Evolutionary conservation across 495 filamentous ascomycete genomes (phyloP).

Genomic region (Penicillium ochrochloron): DNA sequence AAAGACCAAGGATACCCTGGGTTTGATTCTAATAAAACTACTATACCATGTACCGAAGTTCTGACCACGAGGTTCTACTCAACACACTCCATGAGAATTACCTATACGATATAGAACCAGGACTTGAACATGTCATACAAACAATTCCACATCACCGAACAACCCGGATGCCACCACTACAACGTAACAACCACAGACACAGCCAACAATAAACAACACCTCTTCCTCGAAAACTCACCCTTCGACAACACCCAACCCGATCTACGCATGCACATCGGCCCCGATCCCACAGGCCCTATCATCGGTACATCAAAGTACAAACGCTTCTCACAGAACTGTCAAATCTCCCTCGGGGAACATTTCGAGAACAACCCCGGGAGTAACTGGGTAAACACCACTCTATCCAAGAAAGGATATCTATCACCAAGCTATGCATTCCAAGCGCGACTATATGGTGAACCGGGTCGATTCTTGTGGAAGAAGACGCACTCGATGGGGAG

Average conservation of each 20-base stretch:
- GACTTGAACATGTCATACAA: conserved; percentile 10
- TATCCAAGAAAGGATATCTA: conserved; percentile 18
- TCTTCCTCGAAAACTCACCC: conserved; percentile 23
- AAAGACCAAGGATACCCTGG: not conserved
- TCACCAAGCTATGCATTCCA: conserved; percentile 17
- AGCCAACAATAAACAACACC: conserved; percentile 5
- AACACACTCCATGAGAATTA: not conserved
- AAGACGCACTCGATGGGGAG: conserved; percentile 24
- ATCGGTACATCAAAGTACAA: conserved; percentile 18
- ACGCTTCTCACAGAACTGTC: conserved; percentile 18
- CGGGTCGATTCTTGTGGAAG: conserved; percentile 12
- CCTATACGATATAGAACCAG: not conserved
- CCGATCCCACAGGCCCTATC: conserved; percentile 7
- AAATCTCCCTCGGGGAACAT: conserved; percentile 7
- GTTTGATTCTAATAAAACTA: no score
- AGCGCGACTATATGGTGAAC: not conserved
- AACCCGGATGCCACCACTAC: conserved; percentile 21
- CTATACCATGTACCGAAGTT: no score
- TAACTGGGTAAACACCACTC: not conserved
- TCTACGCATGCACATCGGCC: conserved; percentile 16
- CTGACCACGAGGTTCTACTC: no score
- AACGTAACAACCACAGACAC: conserved; percentile 2
- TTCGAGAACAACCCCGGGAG: not conserved
- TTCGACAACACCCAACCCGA: conserved; percentile 3
- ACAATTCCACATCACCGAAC: conserved; percentile 22